phyloP scores from a whole-genome alignment of 768 basidiomycete species.

The Imleria badia region DNA sequence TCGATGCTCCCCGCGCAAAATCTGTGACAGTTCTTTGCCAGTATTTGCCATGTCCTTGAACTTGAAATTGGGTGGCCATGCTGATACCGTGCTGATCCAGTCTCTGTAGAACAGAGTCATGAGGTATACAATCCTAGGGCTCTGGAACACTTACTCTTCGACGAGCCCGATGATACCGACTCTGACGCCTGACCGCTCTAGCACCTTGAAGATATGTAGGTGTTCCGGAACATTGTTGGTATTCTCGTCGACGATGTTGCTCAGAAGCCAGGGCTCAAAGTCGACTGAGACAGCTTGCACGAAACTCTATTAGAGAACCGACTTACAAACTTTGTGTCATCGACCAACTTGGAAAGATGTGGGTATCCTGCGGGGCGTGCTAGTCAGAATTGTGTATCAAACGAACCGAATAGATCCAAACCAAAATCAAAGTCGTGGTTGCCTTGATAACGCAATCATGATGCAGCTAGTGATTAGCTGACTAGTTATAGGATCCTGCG shows the following conservation, averaged over 20 bases:
- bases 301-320: background rate
- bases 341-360: slow-evolving; percentile 63
- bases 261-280: slow-evolving; percentile 81
- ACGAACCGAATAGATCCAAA: slow-evolving; percentile 25
- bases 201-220: slow-evolving; percentile 59
- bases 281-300: background rate
- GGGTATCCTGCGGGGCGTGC: slow-evolving; percentile 49
- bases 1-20: slow-evolving; percentile 65
- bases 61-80: slow-evolving; percentile 81
- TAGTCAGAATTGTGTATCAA: background rate
- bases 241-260: slow-evolving; percentile 75
- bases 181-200: slow-evolving; percentile 68
- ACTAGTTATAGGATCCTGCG: background rate
- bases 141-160: slow-evolving; percentile 57
- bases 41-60: slow-evolving; percentile 75
- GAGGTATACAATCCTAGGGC: background rate
- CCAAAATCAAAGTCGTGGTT: slow-evolving; percentile 95
- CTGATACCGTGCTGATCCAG: slow-evolving; percentile 85
- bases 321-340: slow-evolving; percentile 74
- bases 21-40: slow-evolving; percentile 68
- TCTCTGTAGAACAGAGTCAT: slow-evolving; percentile 47
- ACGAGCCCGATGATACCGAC: slow-evolving; percentile 86
- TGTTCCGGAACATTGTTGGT: slow-evolving; percentile 63
- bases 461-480: slow-evolving; percentile 8
- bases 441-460: slow-evolving; percentile 42